Conservation (phyloP, 768 basidiomycete genomes). For the Auricularia sp. region DNA sequence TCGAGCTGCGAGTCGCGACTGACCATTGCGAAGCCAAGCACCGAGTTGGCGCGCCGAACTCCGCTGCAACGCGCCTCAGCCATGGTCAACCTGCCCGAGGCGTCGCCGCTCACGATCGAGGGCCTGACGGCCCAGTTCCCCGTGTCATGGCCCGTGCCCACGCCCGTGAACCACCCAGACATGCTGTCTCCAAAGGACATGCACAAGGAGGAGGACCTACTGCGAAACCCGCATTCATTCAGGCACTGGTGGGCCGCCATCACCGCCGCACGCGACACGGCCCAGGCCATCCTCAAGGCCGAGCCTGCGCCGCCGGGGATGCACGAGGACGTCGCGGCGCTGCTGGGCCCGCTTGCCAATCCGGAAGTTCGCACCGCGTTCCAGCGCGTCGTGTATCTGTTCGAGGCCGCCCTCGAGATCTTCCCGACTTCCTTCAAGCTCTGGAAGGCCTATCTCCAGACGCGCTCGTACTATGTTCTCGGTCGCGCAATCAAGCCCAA, state of each 20-base stretch:
- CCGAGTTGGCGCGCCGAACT: neutral
- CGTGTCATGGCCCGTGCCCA: constrained; percentile 75
- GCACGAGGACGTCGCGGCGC: constrained; percentile 31
- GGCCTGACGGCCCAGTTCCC: constrained; percentile 59
- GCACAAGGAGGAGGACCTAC: constrained; percentile 85
- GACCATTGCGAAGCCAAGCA: neutral
- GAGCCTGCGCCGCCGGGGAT: constrained; percentile 27
- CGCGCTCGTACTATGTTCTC: constrained; percentile 77
- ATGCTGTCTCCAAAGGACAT: constrained; percentile 69
- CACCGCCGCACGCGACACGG: constrained; percentile 58
- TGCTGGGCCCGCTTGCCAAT: constrained; percentile 75
- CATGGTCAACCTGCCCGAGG: constrained; percentile 12
- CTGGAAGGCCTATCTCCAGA: constrained; percentile 86
- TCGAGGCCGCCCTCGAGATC: constrained; percentile 79
- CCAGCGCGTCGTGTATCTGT: constrained; percentile 82
- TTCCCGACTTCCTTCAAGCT: constrained; percentile 90
- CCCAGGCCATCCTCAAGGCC: constrained; percentile 43
- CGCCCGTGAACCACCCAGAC: constrained; percentile 64
- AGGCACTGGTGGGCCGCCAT: constrained; percentile 91
- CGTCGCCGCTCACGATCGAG: constrained; percentile 41
- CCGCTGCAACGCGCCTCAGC: neutral
- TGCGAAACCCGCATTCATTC: constrained; percentile 84
- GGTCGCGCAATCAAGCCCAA: constrained; percentile 65
- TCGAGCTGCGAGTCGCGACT: neutral
- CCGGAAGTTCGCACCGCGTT: constrained; percentile 62